Base-by-base conservation (phyloP, 2,329 filamentous ascomycete species). In the Trichoderma sp. region DNA sequence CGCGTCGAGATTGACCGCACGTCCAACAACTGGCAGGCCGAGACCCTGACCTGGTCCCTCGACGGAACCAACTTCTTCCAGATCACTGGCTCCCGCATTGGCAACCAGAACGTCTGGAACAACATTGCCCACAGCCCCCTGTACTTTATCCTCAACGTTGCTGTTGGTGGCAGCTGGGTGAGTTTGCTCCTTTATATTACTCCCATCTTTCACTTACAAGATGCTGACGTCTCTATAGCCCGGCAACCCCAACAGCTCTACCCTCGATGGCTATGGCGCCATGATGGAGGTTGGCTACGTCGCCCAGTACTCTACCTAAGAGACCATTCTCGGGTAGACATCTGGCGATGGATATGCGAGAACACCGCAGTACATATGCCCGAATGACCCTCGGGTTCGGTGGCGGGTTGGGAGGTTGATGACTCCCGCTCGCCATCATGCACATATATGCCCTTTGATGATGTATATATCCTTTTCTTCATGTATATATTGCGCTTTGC, bases 201-300 rank as follows among this genome's bases (percentile, higher is more conserved):
- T 21, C 30, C 10, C 7, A 21, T 30, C 19, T 55, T 28, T 41
- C n/a, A 41, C 24, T 26, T 34, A 54, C 28, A 56, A 54, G 14
- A 5, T 7, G 41, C 30, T 47, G 50, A 43, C 43, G 51, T 2
- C 6, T 43, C 10, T 63, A 15, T 58, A 83, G 82, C 83, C 83
- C 50, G 83, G 83, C 3, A 28, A 73, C 15, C 83, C 84, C 3
- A 82, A 82, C 67, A 69, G 62, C 4, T 69, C 72, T n/a, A 86
- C 84, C 2, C 66, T 69, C 1, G 82, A 79, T 57, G 78, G 82
- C 30, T 79, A 71, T 19, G 81, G 78, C 47, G 79, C 75, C 70
- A 80, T 81, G 74, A 81, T 85, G 78, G 83, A 85, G 71, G 77
- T 84, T 26, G 78, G 76, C 52, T 84, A 85, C 66, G 80, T 84